Base-by-base conservation (phyloP, 2,329 filamentous ascomycete genomes). In the Penicillium crustosum region DNA sequence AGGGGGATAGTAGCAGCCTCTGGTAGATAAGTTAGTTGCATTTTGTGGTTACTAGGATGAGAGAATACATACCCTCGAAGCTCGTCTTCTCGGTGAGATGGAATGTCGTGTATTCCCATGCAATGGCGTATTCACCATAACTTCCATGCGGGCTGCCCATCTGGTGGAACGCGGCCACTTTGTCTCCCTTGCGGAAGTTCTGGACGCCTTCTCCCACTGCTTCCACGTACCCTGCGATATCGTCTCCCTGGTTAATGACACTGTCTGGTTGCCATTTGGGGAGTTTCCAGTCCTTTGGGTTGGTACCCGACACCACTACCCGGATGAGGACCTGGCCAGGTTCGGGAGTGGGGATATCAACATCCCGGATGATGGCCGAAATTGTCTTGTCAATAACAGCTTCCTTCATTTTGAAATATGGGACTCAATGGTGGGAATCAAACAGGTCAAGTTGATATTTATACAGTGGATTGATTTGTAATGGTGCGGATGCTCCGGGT, bases 1-100 rank as follows among this genome's bases (percentile, higher is more conserved):
- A 86, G 73, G 0, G 84, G 83, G 33, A 86, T 78, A 0, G 83
- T 83, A 15, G 83, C 80, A 2, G 79, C 84, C 69, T 84, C 82
- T 76, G 51, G 36, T 53, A 1, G 41, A 25, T 31, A 23, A n/a
- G 44, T 33, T 36, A 54, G 36, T 42, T 17, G 6, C 21, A 25
- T 36, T 2, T 23, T 5, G 12, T 25, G 8, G 0, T 10, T 13
- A 31, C 15, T n/a, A 17, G 8, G 10, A 23, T 8, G 13, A 2
- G 4, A 19, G 27, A 2, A 38, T 19, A 65, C 54, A 8, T 66
- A 79, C 80, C 81, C 71, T 86, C 81, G 52, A 85, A 86, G 6
- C 74, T 78, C 0, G 75, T 77, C 25, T 77, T 73, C 23, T 75
- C 61, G 0, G 83, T 81, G 15, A 86, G 70, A 64, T 82, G 81